Evolutionary conservation across 2,329 filamentous ascomycete genomes (phyloP).

Genomic region (Hymenoscyphus fraxineus): DNA sequence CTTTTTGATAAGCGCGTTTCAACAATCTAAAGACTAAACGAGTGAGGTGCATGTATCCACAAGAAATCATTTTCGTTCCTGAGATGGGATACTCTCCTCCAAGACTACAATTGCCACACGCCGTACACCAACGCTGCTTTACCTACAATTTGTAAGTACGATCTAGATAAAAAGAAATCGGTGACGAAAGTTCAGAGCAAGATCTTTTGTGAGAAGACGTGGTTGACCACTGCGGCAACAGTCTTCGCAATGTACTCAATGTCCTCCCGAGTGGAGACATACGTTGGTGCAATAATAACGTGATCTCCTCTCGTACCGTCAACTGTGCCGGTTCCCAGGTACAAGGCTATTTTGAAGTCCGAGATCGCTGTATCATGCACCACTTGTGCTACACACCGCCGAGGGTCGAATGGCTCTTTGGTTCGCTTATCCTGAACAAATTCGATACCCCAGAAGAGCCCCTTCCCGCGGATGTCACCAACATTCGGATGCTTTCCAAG

Average conservation of each 20-base stretch:
- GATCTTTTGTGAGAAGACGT: conserved; percentile 21
- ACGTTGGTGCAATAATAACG: conserved; percentile 58
- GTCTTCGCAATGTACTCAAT: conserved; percentile 51
- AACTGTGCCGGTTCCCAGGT: conserved; percentile 53
- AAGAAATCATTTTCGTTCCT: neutral
- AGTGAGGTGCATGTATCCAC: neutral
- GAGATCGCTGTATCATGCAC: conserved; percentile 45
- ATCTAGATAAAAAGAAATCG: neutral
- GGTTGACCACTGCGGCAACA: conserved; percentile 22
- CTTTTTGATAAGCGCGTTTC: neutral
- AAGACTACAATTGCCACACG: conserved; percentile 1
- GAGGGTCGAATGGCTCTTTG: conserved; percentile 46
- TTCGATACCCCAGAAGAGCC: conserved; percentile 55
- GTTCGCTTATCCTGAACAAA: conserved; percentile 49
- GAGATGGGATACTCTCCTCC: neutral
- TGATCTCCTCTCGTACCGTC: conserved; percentile 58
- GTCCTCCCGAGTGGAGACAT: conserved; percentile 51
- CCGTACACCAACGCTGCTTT: neutral
- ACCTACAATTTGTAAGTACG: neutral
- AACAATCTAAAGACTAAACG: neutral
- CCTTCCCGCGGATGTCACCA: conserved; percentile 58
- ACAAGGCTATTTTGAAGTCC: conserved; percentile 53
- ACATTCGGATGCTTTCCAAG: conserved; percentile 48
- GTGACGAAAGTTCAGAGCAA: neutral
- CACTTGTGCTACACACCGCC: conserved; percentile 42